phyloP scores from a whole-genome alignment of 108 stramenopile genomes.

The Nannochloropsis oceanica region DNA sequence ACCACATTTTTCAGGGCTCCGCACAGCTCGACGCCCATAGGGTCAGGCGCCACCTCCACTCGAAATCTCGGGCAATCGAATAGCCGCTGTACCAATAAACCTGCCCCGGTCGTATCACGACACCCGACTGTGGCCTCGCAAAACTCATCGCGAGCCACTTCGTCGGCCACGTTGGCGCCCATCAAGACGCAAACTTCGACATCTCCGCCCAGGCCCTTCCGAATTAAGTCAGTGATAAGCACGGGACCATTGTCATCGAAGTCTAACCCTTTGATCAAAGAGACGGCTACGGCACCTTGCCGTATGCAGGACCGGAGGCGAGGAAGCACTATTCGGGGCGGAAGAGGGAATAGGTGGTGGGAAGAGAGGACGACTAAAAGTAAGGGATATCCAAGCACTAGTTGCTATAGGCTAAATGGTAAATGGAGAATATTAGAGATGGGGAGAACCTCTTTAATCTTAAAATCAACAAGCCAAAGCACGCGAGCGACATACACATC shows the following conservation, averaged over 20 bases:
- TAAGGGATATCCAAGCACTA: too few species aligned
- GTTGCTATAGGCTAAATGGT: too few species aligned
- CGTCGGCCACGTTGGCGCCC: conserved; percentile 92
- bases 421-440: too few species aligned
- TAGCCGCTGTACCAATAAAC: conserved; percentile 62
- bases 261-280: conserved; percentile 44
- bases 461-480: too few species aligned
- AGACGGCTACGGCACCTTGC: conserved; percentile 16
- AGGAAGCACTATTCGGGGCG: neutral
- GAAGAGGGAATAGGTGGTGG: neutral
- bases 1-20: conserved; percentile 94
- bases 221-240: conserved; percentile 33
- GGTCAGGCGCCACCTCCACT: conserved; percentile 63
- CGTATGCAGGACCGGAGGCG: conserved; percentile 36
- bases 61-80: conserved; percentile 63
- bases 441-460: too few species aligned
- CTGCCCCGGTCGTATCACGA: conserved; percentile 43
- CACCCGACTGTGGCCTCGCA: conserved; percentile 82
- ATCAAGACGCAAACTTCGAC: conserved; percentile 72
- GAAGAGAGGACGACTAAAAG: too few species aligned
- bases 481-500: too few species aligned
- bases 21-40: conserved; percentile 77
- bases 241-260: conserved; percentile 29
- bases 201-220: conserved; percentile 28
- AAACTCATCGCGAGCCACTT: conserved; percentile 78